Conservation (phyloP, 805 yeast genomes). For the Myxozyma sirexii region DNA sequence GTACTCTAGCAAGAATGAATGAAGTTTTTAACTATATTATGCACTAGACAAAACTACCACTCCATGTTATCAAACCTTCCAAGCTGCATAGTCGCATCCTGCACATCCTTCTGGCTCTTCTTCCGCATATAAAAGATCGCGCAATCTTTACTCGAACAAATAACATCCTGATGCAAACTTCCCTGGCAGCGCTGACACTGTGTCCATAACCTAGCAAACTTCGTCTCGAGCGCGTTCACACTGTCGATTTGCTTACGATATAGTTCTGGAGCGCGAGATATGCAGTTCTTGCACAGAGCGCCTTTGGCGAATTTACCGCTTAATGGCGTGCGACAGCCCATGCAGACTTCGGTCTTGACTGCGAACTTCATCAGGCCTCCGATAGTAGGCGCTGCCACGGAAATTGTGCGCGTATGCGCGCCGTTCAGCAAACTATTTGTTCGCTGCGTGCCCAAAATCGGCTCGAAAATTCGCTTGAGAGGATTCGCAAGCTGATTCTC, state of each 20-base stretch:
- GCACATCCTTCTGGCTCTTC: conserved; percentile 75
- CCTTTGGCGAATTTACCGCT: conserved; percentile 57
- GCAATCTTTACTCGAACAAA: conserved; percentile 94
- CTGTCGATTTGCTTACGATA: conserved; percentile 80
- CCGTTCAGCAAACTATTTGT: conserved; percentile 78
- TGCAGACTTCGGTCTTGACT: conserved; percentile 83
- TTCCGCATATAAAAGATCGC: conserved; percentile 97
- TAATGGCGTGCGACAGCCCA: conserved; percentile 83
- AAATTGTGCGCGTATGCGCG: conserved; percentile 76
- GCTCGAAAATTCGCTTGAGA: conserved; percentile 88
- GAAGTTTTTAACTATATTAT: no score
- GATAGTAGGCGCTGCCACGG: conserved; percentile 67
- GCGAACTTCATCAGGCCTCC: conserved; percentile 94
- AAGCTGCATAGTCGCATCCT: conserved; percentile 59
- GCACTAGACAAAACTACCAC: conserved; percentile 10
- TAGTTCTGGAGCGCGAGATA: conserved; percentile 68
- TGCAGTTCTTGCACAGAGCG: conserved; percentile 80
- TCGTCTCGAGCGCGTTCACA: conserved; percentile 76
- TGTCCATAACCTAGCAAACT: conserved; percentile 91
- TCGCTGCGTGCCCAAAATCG: conserved; percentile 83
- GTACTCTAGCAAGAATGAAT: not conserved
- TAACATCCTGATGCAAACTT: conserved; percentile 89
- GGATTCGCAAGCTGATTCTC: conserved; percentile 95
- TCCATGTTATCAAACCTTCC: conserved; percentile 59
- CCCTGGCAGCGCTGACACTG: conserved; percentile 99